Base-by-base conservation (phyloP, 2,329 filamentous ascomycete species). In the Bertia moriformis region DNA sequence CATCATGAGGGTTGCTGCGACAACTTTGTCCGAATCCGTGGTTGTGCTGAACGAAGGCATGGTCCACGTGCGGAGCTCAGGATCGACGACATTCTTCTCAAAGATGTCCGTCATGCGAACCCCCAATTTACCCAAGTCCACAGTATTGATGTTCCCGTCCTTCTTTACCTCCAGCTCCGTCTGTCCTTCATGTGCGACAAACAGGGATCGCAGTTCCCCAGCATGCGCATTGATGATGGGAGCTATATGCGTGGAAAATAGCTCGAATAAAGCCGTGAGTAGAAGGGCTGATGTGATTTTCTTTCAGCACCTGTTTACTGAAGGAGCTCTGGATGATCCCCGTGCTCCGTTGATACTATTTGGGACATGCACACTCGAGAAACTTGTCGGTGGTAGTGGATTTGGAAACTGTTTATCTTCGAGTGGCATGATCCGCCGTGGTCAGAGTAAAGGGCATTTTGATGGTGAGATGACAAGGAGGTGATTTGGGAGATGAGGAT, bases 171-270 rank as follows among this genome's bases (percentile, higher is more conserved):
- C 18, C 0, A 72, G 60, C 18, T 62, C 55, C 41, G 65, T 50
- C 41, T 62, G 54, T 0, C 58, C 65, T 10, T 56, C 40, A 39
- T 67, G 63, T 4, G 56, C 45, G 4, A 71, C 67, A 43, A 71
- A 71, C 12, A 62, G 40, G 4, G 53, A 46, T 2, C 66, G 54
- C 1, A 71, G 39, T 4, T 62, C 54, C 38, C 71, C 65, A 4
- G 63, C 58, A 43, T 73, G 56, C 0, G 51, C 51, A 19, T 62
- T 59, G 53, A 71, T 68, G 61, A 40, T 71, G 66, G 38, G 62
- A 49, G 19, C 58, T 64, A 59, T 69, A 71, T 1, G 67, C 66
- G 20, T 63, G 54, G 32, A 69, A 51, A 3, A 60, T 60, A 14
- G 61, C 58, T 14, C 62, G 55, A 15, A 69, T 54, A 44, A 71